Percentiles rank a stretch among this genome's conserved stretches.
Conservation (phyloP, 2,329 filamentous ascomycete genomes). For the Colletotrichum filicis region DNA sequence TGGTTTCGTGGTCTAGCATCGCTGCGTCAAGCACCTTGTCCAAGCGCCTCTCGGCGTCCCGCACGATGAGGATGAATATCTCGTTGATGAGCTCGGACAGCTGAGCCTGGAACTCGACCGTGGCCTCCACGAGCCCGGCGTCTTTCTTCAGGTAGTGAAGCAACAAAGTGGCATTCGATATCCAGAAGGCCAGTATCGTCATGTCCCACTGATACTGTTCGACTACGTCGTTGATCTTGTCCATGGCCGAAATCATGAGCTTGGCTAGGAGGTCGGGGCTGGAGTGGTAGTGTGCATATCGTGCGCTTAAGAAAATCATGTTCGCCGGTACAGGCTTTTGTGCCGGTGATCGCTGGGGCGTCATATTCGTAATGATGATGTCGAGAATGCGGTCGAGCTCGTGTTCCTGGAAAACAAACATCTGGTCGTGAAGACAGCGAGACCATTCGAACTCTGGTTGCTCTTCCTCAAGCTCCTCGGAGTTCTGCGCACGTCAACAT, state of each 20-base stretch:
- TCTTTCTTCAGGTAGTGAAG: conserved; percentile 94
- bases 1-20: conserved; percentile 98
- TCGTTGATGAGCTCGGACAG: conserved; percentile 96
- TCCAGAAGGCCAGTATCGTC: conserved; percentile 99
- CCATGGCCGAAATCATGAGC: conserved; percentile 86
- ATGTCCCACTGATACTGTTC: conserved; percentile 98
- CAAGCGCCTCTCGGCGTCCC: conserved; percentile 93
- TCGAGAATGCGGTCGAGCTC: conserved; percentile 93
- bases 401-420: conserved; percentile 98
- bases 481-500: conserved; percentile 18
- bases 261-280: conserved; percentile 85
- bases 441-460: conserved; percentile 97
- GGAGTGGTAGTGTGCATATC: conserved; percentile 97
- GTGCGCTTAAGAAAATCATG: conserved; percentile 92
- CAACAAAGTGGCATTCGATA: conserved; percentile 95
- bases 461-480: conserved; percentile 86
- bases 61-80: conserved; percentile 97
- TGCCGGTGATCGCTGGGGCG: conserved; percentile 91
- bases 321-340: conserved; percentile 98
- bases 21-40: conserved; percentile 94
- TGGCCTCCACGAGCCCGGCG: conserved; percentile 34
- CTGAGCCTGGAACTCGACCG: conserved; percentile 84
- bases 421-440: conserved; percentile 93
- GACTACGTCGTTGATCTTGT: conserved; percentile 97
- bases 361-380: conserved; percentile 98